phyloP scores from a whole-genome alignment of 768 basidiomycete genomes.

The Collybia nuda region DNA sequence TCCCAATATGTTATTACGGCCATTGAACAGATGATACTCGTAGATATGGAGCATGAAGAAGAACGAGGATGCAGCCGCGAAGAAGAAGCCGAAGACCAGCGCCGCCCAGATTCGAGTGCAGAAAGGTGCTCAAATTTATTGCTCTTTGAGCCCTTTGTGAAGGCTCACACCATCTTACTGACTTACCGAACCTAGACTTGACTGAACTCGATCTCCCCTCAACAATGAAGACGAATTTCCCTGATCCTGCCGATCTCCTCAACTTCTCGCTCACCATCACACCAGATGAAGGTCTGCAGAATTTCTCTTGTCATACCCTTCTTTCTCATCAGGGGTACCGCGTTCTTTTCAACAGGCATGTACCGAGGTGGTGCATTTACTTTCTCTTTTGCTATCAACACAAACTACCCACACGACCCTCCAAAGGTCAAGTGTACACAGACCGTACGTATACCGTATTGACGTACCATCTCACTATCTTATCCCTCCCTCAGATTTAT shows the following conservation, averaged over 20 bases:
- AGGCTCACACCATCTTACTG: background rate
- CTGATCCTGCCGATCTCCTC: constrained; percentile 91
- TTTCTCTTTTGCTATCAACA: constrained; percentile 96
- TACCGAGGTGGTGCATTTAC: constrained; percentile 93
- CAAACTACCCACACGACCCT: constrained; percentile 98
- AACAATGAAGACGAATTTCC: constrained; percentile 95
- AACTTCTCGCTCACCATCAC: constrained; percentile 95
- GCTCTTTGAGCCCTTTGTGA: background rate
- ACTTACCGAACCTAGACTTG: constrained; percentile 56
- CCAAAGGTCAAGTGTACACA: constrained; percentile 98
- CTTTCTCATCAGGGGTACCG: constrained; percentile 5
- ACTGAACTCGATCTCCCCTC: constrained; percentile 95
- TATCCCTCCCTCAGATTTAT: constrained; percentile 69
- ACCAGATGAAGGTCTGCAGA: constrained; percentile 86
- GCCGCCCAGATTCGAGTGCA: constrained; percentile 99
- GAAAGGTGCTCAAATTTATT: constrained; percentile 66
- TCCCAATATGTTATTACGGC: constrained; percentile 1
- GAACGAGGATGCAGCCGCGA: constrained; percentile 94
- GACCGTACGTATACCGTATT: constrained; percentile 56
- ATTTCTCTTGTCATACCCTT: background rate
- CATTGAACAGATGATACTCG: constrained; percentile 8
- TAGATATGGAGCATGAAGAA: constrained; percentile 99
- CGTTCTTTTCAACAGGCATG: constrained; percentile 65
- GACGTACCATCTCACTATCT: constrained; percentile 4
- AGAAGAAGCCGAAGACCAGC: constrained; percentile 98